These are phyloP conservation scores for Penicillium rolfsii DNA, from an alignment of 2,329 filamentous ascomycete genomes.

Conservation along the genomic window DNA sequence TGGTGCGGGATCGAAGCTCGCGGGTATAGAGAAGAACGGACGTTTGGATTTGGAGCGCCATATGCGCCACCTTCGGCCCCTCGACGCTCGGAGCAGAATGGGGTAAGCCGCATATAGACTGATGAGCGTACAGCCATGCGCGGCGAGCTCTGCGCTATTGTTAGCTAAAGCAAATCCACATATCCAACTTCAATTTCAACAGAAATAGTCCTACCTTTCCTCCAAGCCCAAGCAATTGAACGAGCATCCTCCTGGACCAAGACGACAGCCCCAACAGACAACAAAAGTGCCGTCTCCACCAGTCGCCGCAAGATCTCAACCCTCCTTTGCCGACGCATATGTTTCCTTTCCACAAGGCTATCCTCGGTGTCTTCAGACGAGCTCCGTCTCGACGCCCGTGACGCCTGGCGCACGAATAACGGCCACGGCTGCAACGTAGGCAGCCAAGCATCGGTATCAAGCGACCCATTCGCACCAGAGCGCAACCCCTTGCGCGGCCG, in stretches of 20 bases:
- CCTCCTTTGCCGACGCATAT: slow-evolving; percentile 38
- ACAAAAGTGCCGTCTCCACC: slow-evolving; percentile 59
- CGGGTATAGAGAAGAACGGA: slow-evolving; percentile 65
- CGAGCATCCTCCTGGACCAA: slow-evolving; percentile 38
- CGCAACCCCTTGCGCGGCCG: slow-evolving; percentile 77
- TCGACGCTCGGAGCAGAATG: slow-evolving; percentile 52
- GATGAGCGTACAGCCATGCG: slow-evolving; percentile 37
- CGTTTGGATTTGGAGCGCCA: slow-evolving; percentile 40
- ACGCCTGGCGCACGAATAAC: slow-evolving; percentile 35
- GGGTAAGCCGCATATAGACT: slow-evolving; percentile 57
- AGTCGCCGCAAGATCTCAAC: slow-evolving; percentile 52
- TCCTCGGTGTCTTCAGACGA: slow-evolving; percentile 36
- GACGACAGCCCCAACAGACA: slow-evolving; percentile 54
- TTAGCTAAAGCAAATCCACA: slow-evolving; percentile 11
- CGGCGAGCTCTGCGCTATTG: slow-evolving; percentile 37
- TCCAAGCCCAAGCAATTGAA: slow-evolving; percentile 41
- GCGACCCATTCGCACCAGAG: slow-evolving; percentile 37
- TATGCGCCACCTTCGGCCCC: slow-evolving; percentile 32
- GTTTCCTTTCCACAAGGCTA: slow-evolving; percentile 28
- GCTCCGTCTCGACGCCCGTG: slow-evolving; percentile 35
- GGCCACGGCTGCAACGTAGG: slow-evolving; percentile 38
- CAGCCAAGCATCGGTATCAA: slow-evolving; percentile 37
- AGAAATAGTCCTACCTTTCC: slow-evolving; percentile 37
- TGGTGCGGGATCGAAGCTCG: slow-evolving; percentile 86
- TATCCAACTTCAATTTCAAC: neutral